Evolutionary conservation across 768 basidiomycete species (phyloP).

Genomic region (Pleurotus tuber-regium): DNA sequence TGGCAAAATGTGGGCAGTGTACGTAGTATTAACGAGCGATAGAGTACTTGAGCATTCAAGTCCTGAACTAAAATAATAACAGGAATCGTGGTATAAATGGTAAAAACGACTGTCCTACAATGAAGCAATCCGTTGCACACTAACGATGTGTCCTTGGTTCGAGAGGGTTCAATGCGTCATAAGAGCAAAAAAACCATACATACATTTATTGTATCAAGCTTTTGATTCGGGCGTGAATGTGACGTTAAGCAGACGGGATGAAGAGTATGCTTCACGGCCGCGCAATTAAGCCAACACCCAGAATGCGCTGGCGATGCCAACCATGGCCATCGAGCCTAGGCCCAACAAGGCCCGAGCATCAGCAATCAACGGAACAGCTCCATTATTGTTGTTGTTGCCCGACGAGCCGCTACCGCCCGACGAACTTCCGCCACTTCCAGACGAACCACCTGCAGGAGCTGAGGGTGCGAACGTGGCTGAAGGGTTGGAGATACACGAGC

Average conservation of each 20-base stretch:
- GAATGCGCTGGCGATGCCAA: slow-evolving; percentile 38
- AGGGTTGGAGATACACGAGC: slow-evolving; percentile 66
- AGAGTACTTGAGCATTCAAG: background rate
- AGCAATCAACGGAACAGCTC: slow-evolving; percentile 19
- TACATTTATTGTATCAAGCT: no score
- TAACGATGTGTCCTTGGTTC: no score
- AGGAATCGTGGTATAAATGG: background rate
- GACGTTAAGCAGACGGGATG: no score
- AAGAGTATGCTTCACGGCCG: no score
- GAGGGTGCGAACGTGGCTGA: slow-evolving; percentile 63
- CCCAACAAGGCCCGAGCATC: slow-evolving; percentile 34
- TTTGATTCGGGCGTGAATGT: no score
- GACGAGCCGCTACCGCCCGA: slow-evolving; percentile 19
- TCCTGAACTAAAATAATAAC: background rate
- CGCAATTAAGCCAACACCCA: slow-evolving; percentile 40
- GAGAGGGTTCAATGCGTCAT: no score
- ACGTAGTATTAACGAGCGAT: background rate
- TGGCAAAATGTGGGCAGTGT: no score
- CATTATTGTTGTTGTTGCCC: slow-evolving; percentile 21
- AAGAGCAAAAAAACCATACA: no score
- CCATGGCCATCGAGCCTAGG: slow-evolving; percentile 30
- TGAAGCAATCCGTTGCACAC: no score
- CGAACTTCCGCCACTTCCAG: slow-evolving; percentile 19
- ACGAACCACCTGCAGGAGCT: slow-evolving; percentile 30
- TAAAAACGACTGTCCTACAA: no score